Conservation (phyloP, 495 filamentous ascomycete species). For the Bathelium albidoporum region DNA sequence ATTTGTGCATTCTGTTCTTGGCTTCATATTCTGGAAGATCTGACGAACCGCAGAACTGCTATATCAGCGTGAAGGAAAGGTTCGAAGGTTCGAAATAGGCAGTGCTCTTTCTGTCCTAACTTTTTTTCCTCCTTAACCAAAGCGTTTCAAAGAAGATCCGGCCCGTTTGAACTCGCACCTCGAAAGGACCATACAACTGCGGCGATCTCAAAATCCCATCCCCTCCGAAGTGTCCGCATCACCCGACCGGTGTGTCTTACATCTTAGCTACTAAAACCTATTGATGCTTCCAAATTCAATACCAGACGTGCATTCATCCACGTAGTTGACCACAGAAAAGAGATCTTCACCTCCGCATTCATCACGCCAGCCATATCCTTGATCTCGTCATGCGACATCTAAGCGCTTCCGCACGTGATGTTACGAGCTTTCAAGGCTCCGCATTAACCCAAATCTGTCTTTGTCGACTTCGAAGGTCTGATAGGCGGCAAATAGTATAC, state of each 20-base stretch:
- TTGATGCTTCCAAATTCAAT: slow-evolving; percentile 23
- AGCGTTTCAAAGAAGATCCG: slow-evolving; percentile 37
- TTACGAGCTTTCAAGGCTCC: slow-evolving; percentile 51
- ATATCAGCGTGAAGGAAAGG: slow-evolving; percentile 41
- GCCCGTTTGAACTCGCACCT: no score
- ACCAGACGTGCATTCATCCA: slow-evolving; percentile 36
- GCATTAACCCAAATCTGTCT: slow-evolving; percentile 48
- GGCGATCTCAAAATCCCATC: no score
- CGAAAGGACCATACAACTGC: no score
- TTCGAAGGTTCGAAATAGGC: slow-evolving; percentile 34
- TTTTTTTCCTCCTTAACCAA: slow-evolving; percentile 35
- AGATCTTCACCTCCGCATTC: slow-evolving; percentile 45
- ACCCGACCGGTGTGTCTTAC: no score
- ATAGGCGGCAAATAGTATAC: slow-evolving; percentile 41
- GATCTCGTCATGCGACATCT: slow-evolving; percentile 44
- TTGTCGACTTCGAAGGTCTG: slow-evolving; percentile 46
- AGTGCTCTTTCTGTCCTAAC: no score
- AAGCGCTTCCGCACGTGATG: slow-evolving; percentile 36
- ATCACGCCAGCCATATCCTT: slow-evolving; percentile 52
- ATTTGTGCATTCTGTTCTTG: no score
- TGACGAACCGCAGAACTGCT: no score
- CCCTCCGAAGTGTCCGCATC: no score
- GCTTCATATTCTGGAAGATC: no score
- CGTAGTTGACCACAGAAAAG: slow-evolving; percentile 42
- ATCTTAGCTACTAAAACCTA: slow-evolving; percentile 41